These are phyloP conservation scores for Globisporangium echinulatum DNA, from an alignment of 352 stramenopile species.

Conservation along the genomic window DNA sequence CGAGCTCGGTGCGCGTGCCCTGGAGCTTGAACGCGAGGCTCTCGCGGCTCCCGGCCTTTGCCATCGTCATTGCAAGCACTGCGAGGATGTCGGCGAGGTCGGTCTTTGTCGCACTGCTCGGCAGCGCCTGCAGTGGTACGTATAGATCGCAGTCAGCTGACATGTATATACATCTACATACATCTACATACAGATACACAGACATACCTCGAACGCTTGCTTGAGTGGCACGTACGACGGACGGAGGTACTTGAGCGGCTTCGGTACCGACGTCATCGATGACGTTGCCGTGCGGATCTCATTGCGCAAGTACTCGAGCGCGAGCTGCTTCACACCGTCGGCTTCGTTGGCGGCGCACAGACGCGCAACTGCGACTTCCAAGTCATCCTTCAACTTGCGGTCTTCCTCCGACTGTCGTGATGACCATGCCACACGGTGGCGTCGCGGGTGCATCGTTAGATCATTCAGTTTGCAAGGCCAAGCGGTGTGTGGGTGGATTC, in stretches of 20 bases:
- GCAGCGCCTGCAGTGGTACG: slow-evolving; percentile 19
- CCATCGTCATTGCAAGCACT: slow-evolving; percentile 98
- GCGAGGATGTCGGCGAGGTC: slow-evolving; percentile 85
- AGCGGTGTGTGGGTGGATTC: no score
- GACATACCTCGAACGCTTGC: slow-evolving; percentile 46
- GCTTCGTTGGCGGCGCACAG: slow-evolving; percentile 61
- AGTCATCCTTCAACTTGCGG: slow-evolving; percentile 89
- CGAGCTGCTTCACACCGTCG: slow-evolving; percentile 74
- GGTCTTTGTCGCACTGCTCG: slow-evolving; percentile 58
- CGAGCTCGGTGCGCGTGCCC: slow-evolving; percentile 89
- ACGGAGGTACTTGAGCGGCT: slow-evolving; percentile 99
- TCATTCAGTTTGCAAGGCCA: no score
- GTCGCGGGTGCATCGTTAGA: no score
- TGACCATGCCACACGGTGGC: not conserved
- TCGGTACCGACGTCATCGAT: slow-evolving; percentile 99
- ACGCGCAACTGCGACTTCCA: slow-evolving; percentile 84
- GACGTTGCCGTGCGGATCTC: slow-evolving; percentile 96
- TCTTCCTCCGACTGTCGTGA: slow-evolving; percentile 83
- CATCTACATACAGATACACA: not conserved
- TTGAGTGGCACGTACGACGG: slow-evolving; percentile 95
- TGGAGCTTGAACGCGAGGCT: slow-evolving; percentile 89
- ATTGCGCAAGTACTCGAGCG: slow-evolving; percentile 94
- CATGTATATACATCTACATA: no score
- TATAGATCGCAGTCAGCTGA: no score
- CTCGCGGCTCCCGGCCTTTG: slow-evolving; percentile 87